Percentiles rank a stretch among this genome's conserved stretches.
These are phyloP conservation scores for Cryphonectria radicalis DNA, from an alignment of 2,329 filamentous ascomycete species.

Conservation along the genomic window DNA sequence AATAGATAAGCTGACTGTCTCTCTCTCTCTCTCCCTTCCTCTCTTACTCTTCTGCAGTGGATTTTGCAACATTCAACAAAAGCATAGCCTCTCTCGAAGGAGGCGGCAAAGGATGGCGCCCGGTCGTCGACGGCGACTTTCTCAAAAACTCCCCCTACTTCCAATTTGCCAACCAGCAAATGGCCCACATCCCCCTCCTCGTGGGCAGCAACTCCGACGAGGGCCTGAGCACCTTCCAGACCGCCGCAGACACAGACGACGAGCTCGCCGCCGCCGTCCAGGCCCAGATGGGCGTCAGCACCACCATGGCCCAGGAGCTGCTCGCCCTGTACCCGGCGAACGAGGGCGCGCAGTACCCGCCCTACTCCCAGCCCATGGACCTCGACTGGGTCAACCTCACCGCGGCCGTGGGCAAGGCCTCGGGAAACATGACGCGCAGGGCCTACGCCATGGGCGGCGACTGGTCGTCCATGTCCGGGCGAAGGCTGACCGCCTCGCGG, in stretches of 20 bases:
- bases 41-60: not conserved
- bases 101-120: constrained; percentile 8
- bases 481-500: constrained; percentile 2
- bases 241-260: not conserved
- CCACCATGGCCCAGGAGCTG: constrained; percentile 12
- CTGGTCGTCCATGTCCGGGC: constrained; percentile 14
- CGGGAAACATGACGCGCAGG: constrained; percentile 8
- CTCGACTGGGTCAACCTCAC: constrained; percentile 12
- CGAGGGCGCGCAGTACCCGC: constrained; percentile 10
- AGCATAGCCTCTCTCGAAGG: constrained; percentile 4
- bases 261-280: constrained; percentile 9
- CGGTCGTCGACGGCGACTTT: constrained; percentile 13
- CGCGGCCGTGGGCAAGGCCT: constrained; percentile 1
- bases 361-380: constrained; percentile 13
- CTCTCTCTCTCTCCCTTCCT: not conserved
- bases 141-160: constrained; percentile 9
- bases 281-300: not conserved
- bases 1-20: not conserved
- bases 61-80: constrained; percentile 5
- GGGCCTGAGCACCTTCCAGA: constrained; percentile 9
- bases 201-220: constrained; percentile 12
- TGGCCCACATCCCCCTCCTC: constrained; percentile 2
- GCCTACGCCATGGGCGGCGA: constrained; percentile 16
- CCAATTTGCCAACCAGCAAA: constrained; percentile 7
- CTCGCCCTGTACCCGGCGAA: constrained; percentile 7